A percentile compares a stretch with the other conserved stretches of the same genome.
These are phyloP conservation scores for Colletotrichum sp. DNA, from an alignment of 2,329 filamentous ascomycete genomes.

Conservation along the genomic window DNA sequence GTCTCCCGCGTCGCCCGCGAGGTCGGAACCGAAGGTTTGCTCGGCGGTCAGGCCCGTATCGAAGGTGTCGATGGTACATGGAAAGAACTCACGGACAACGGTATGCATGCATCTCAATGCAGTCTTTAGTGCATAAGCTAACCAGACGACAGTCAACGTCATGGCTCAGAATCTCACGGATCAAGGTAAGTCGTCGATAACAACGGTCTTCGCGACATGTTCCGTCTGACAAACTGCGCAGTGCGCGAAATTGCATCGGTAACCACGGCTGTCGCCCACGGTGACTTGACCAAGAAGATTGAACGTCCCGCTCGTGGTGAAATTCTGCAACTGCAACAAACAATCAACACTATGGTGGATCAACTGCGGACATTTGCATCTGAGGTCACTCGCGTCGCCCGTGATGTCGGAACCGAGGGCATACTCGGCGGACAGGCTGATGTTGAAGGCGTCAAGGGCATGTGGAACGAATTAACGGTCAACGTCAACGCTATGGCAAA, in stretches of 20 bases:
- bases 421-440: constrained; percentile 83
- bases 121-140: not conserved
- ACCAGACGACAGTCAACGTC: constrained; percentile 66
- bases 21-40: constrained; percentile 92
- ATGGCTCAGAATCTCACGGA: constrained; percentile 85
- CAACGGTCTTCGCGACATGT: not conserved
- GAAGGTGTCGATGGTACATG: constrained; percentile 95
- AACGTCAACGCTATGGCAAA: constrained; percentile 91
- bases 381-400: constrained; percentile 81
- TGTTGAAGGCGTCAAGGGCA: constrained; percentile 83
- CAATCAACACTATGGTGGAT: constrained; percentile 90
- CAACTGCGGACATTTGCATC: constrained; percentile 84
- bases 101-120: constrained; percentile 41
- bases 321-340: constrained; percentile 83
- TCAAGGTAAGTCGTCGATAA: constrained; percentile 56
- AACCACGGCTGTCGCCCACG: constrained; percentile 82
- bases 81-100: constrained; percentile 93
- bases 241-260: constrained; percentile 86
- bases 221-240: constrained; percentile 26
- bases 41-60: constrained; percentile 92
- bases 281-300: constrained; percentile 85
- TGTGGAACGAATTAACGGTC: constrained; percentile 87
- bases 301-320: constrained; percentile 81
- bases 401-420: constrained; percentile 85
- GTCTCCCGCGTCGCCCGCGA: constrained; percentile 94